Base-by-base conservation (phyloP, 2,329 filamentous ascomycete species). In the Colletotrichum noveboracense region DNA sequence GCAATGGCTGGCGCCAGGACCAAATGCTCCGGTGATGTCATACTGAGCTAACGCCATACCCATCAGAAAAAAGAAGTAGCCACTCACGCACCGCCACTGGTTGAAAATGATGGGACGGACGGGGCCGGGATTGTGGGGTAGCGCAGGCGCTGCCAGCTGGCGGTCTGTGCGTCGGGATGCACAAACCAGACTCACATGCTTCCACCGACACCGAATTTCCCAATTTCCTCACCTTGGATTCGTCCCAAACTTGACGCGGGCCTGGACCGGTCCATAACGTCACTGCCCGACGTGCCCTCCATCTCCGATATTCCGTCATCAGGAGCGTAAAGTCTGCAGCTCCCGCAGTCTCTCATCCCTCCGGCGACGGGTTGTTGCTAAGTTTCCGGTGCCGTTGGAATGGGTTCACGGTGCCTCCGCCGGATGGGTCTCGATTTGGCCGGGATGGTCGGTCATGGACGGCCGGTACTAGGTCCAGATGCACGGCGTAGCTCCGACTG, bases 21-120 rank as follows among this genome's bases (percentile, higher is more conserved):
- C 74, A 74, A 77, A 65, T 66, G 77, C 77, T 78, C 77, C 77
- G 77, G 76, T 78, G 77, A 78, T 77, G 77, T 78, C 77, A 78
- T 77, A 60, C 66, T 75, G 76, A 62, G 60, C 71, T 34, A 75
- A 70, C 62, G 21, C 21, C 61, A 62, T 52, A n/a, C n/a, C 43
- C 36, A 38, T 24, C 14, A 18, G 38, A 28, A n/a, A 13, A 61
- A 21, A 21, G n/a, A 30, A 26, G 13, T 30, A 74, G 70, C 70
- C 70, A 73, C 70, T 65, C 60, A 66, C 24, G 71, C 66, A 70
- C 74, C 71, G 71, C 74, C 74, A 76, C 71, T 58, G 34, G 36
- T 6, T 26, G 7, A 48, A 48, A 30, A 24, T 69, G 69, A 67
- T 72, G 61, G 69, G 62, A 75, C 61, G 68, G 71, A 30, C n/a